Evolutionary conservation across 257 asterid species (phyloP).

Genomic region (Primulina eburnea): DNA sequence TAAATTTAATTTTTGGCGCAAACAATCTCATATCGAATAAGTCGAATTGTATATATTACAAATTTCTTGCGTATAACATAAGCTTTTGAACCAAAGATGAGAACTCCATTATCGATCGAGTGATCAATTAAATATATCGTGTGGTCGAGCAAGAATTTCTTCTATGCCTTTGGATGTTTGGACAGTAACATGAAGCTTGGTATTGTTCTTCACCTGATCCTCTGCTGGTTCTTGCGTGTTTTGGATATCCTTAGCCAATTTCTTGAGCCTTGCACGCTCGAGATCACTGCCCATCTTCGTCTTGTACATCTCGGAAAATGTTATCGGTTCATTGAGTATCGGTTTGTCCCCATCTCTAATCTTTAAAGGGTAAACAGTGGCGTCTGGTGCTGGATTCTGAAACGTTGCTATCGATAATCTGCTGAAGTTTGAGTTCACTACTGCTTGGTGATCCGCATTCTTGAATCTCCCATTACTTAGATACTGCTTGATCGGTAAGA

Average conservation of each 20-base stretch:
- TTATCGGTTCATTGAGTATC: conserved; percentile 49
- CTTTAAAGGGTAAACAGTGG: conserved; percentile 63
- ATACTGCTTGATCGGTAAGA: conserved; percentile 32
- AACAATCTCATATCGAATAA: no score
- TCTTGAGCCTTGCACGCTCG: conserved; percentile 62
- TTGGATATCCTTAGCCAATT: conserved; percentile 42
- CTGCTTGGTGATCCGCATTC: conserved; percentile 93
- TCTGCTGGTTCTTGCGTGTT: conserved; percentile 22
- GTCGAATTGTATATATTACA: no score
- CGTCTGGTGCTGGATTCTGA: conserved; percentile 76
- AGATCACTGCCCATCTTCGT: conserved; percentile 79
- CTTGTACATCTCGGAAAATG: conserved; percentile 72
- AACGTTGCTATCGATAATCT: conserved; percentile 81
- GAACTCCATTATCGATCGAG: no score
- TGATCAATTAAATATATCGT: background rate
- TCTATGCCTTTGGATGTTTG: conserved; percentile 29
- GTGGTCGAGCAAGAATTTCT: conserved; percentile 38
- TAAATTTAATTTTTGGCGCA: no score
- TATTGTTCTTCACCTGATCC: conserved; percentile 24
- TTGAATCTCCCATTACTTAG: conserved; percentile 93
- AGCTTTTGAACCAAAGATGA: no score
- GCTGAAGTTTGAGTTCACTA: conserved; percentile 67
- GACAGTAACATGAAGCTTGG: conserved; percentile 26
- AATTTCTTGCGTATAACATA: no score
- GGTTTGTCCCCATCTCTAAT: conserved; percentile 54